Base-by-base conservation (phyloP, 805 yeast species). In the Lipomyces sp. region DNA sequence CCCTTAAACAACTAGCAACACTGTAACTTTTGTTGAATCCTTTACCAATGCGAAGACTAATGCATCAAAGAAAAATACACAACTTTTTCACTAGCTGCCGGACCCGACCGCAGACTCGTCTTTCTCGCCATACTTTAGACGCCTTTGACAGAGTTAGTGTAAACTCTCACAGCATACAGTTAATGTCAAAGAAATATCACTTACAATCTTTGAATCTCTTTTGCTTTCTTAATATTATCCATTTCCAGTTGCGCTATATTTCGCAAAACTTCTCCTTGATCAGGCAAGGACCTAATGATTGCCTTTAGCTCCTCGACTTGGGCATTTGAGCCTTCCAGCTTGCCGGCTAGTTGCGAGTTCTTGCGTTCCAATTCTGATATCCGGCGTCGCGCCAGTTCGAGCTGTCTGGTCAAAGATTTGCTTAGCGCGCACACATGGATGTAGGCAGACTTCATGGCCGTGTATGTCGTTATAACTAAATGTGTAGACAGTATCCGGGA, bases 361-460 rank as follows among this genome's bases (percentile, higher is more conserved):
- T 57, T 39, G 29, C 34, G 39, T 24, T 67, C 63, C 57, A 63
- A 30, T 5, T 63, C 65, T 15, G 62, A 13, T 3, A 57, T 29
- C n/a, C 60, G 48, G 11, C 55, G 59, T 15, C 56, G 48, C 30
- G 56, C 55, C 30, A n/a, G 34, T 7, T 70, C 54, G 5, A 66
- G 48, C 24, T 66, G 67, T 30, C 45, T 30, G 7, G 66, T 13
- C 53, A 60, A 64, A 4, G 51, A 30, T 29, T 53, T 59, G 45
- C 56, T 59, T 11, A 57, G 33, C 30, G 48, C 50, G 60, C 75
- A 73, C n/a, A 73, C 76, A 57, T 74, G 69, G 30, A 60, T 57
- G 55, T 73, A 74, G 2, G 76, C 74, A 24, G 66, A 63, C 50
- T 73, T 74, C 53, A 73, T 64, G 4, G 76, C 71, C 4, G 73